phyloP scores from a whole-genome alignment of 306 rosid genomes.

The Sophora flavescens region DNA sequence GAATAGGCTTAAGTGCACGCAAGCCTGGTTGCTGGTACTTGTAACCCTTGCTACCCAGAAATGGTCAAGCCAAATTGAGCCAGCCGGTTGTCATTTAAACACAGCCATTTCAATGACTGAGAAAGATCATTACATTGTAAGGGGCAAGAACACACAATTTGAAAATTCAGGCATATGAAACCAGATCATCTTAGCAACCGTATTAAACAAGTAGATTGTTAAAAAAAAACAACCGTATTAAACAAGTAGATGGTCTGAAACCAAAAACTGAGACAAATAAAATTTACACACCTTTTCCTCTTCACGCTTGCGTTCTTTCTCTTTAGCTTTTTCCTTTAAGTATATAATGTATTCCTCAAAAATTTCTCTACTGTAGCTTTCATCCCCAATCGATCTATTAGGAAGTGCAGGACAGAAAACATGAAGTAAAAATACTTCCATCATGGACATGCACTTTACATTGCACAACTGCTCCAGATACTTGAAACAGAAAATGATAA shows the following conservation, averaged over 20 bases:
- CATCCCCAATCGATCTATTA: constrained; percentile 80
- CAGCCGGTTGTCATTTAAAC: neutral
- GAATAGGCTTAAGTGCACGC: neutral
- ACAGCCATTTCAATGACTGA: constrained; percentile 1
- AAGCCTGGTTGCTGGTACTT: neutral
- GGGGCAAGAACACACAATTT: neutral
- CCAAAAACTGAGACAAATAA: constrained; percentile 10
- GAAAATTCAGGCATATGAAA: constrained; percentile 8
- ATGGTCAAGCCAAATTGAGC: neutral
- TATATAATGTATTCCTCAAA: constrained; percentile 77
- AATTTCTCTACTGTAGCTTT: constrained; percentile 66
- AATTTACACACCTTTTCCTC: constrained; percentile 79
- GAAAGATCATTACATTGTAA: constrained; percentile 5
- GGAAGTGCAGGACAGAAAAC: constrained; percentile 38
- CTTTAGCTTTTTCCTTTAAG: constrained; percentile 88
- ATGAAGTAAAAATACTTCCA: neutral
- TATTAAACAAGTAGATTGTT: constrained; percentile 31
- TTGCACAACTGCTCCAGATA: constrained; percentile 7
- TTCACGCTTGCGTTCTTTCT: constrained; percentile 96
- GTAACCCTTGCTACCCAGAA: neutral
- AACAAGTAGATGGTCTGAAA: constrained; percentile 35
- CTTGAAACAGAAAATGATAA: constrained; percentile 5
- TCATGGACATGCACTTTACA: constrained; percentile 18
- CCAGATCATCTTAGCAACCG: constrained; percentile 10
- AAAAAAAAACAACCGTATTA: constrained; percentile 26